A percentile compares a stretch with the other conserved stretches of the same genome.
phyloP scores from a whole-genome alignment of 805 yeast genomes.

The Debaryomyces prosopidis region DNA sequence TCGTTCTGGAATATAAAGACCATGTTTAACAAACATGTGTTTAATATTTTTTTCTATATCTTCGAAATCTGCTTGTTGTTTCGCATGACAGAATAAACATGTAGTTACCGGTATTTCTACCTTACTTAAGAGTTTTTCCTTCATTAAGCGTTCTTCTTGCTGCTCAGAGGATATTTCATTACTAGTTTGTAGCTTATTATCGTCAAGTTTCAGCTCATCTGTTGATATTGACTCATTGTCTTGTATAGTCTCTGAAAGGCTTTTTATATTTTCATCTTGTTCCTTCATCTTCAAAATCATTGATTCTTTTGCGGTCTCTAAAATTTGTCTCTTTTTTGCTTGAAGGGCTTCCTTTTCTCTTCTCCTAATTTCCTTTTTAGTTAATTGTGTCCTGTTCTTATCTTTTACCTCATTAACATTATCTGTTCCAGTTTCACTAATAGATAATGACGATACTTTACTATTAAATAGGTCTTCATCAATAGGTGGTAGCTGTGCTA shows the following conservation, averaged over 20 bases:
- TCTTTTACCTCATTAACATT: conserved; percentile 10
- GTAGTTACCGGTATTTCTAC: conserved; percentile 50
- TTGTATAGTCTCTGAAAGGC: background rate
- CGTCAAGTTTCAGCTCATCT: background rate
- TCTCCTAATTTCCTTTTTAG: conserved; percentile 52
- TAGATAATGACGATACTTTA: conserved; percentile 22
- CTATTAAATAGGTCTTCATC: conserved; percentile 40
- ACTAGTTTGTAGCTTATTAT: background rate
- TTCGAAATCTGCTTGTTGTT: conserved; percentile 30
- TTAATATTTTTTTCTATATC: conserved; percentile 47
- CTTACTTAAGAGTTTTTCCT: conserved; percentile 45
- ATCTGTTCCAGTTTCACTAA: conserved; percentile 15
- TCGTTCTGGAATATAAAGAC: conserved; percentile 84
- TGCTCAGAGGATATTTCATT: conserved; percentile 21
- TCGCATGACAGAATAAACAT: conserved; percentile 51
- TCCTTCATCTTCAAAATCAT: conserved; percentile 25
- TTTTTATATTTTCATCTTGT: background rate
- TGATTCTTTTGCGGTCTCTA: conserved; percentile 47
- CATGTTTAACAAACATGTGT: conserved; percentile 81
- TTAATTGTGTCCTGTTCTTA: conserved; percentile 20
- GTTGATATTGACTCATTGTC: conserved; percentile 11
- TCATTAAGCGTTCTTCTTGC: conserved; percentile 42
- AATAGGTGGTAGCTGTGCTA: conserved; percentile 58
- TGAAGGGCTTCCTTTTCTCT: conserved; percentile 50
- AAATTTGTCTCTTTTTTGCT: conserved; percentile 48